Evolutionary conservation across 2,329 filamentous ascomycete genomes (phyloP), one percentile per base, ranked within the genome.

Genomic region (Aspergillus aculeatinus): DNA sequence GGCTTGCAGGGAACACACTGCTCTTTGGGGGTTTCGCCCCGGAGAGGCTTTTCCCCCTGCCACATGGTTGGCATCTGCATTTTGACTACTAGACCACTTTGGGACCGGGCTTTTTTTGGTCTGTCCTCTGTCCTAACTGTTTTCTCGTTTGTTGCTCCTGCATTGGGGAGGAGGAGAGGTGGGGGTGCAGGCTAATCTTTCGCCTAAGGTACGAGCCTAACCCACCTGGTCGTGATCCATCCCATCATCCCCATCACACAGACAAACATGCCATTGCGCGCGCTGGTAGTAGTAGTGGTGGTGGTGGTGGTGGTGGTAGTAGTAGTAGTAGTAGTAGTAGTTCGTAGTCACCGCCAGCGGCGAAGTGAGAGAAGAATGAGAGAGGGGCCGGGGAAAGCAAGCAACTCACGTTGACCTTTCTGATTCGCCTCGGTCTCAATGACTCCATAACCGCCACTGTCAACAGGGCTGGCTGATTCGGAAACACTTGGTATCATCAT

Each of bases 21-120:
- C 44, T 29, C 10, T 7, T 42, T 49, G 21, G 21, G 31, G 10
- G 49, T 56, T 21, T 51, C 29, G 16, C 42, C 48, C 53, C 52
- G n/a, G 39, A 19, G 5, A 10, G 21, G 25, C 14, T 33, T 51
- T 48, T 44, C 19, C 33, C 48, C 50, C 39, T 48, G 52, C 70
- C 70, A 72, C 69, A 72, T 72, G 70, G 70, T 72, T 72, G 70
- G 69, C 69, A 73, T 59, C 66, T 71, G 67, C 66, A 67, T 31
- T 51, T 35, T 55, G 48, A 53, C 47, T 14, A 29, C 47, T 55
- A 60, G 48, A 29, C 31, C 44, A 16, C 7, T 23, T 47, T 33
- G 53, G 44, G 53, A 44, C 39, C 39, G 14, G 39, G 6, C 39
- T 44, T 44, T 44, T 44, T 44, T 44, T 19, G 39, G 39, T 44